Evolutionary conservation across 2,329 filamentous ascomycete species (phyloP).

Genomic region (Calonectria multiphialidica): DNA sequence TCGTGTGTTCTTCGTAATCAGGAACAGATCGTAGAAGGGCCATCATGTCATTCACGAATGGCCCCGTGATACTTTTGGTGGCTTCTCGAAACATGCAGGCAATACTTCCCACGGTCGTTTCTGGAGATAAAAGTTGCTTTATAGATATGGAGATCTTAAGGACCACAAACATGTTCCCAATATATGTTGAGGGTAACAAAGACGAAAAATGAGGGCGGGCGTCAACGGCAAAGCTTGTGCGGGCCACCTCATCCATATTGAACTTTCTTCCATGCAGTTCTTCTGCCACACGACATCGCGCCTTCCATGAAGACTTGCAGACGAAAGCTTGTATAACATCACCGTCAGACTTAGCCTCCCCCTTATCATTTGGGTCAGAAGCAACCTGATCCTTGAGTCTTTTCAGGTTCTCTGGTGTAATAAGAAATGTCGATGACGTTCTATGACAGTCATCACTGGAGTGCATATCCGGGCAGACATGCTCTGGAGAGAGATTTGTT

Average conservation of each 20-base stretch:
- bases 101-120: constrained; percentile 37
- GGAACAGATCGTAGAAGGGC: no score
- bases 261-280: constrained; percentile 30
- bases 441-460: no score
- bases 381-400: constrained; percentile 43
- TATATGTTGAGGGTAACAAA: constrained; percentile 43
- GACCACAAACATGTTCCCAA: constrained; percentile 38
- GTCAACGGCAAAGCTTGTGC: constrained; percentile 48
- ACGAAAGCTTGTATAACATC: constrained; percentile 55
- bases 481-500: no score
- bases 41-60: no score
- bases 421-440: no score
- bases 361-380: constrained; percentile 38
- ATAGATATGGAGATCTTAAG: constrained; percentile 41
- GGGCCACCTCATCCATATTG: constrained; percentile 40
- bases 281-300: constrained; percentile 48
- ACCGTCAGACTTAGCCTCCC: constrained; percentile 40
- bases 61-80: no score
- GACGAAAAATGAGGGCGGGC: constrained; percentile 46
- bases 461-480: no score
- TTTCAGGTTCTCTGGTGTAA: constrained; percentile 21
- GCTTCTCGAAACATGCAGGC: no score
- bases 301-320: constrained; percentile 49
- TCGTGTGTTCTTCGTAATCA: no score
- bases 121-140: constrained; percentile 38